phyloP scores from a whole-genome alignment of 495 filamentous ascomycete species.

The Aspergillus sclerotioniger region DNA sequence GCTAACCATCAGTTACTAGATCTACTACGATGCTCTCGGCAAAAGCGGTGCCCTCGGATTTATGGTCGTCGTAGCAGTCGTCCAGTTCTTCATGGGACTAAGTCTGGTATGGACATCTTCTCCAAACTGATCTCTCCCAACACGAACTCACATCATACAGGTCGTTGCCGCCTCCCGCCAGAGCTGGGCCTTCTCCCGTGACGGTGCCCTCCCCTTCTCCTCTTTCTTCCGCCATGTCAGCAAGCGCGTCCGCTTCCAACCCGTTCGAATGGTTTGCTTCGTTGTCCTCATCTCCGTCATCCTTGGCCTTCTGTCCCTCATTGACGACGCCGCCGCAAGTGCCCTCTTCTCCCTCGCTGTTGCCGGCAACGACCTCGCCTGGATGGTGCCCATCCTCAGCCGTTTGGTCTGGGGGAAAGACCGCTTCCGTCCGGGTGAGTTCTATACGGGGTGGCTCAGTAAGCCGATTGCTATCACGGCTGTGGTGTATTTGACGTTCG shows the following conservation, averaged over 20 bases:
- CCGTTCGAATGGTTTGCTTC: slow-evolving; percentile 61
- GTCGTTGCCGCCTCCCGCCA: slow-evolving; percentile 57
- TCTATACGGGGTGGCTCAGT: slow-evolving; percentile 57
- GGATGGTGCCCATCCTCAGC: slow-evolving; percentile 61
- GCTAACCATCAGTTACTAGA: slow-evolving; percentile 17
- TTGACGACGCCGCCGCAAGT: slow-evolving; percentile 55
- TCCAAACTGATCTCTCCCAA: neutral
- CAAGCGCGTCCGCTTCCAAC: slow-evolving; percentile 57
- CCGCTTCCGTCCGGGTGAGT: slow-evolving; percentile 62
- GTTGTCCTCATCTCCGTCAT: slow-evolving; percentile 50
- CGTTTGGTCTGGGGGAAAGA: slow-evolving; percentile 61
- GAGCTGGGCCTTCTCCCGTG: slow-evolving; percentile 60
- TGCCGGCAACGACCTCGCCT: slow-evolving; percentile 61
- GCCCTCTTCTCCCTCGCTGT: slow-evolving; percentile 64
- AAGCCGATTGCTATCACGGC: slow-evolving; percentile 53
- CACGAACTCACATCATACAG: slow-evolving; percentile 21
- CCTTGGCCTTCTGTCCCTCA: slow-evolving; percentile 59
- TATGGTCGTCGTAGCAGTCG: slow-evolving; percentile 37
- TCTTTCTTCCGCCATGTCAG: slow-evolving; percentile 59
- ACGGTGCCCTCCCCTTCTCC: slow-evolving; percentile 61
- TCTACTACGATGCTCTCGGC: slow-evolving; percentile 46
- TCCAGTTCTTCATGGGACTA: slow-evolving; percentile 47
- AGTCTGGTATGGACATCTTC: slow-evolving; percentile 30
- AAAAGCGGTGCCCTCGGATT: slow-evolving; percentile 44
- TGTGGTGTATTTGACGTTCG: slow-evolving; percentile 55